phyloP scores from a whole-genome alignment of 179 eudicot species.

The Dionaea muscipula region DNA sequence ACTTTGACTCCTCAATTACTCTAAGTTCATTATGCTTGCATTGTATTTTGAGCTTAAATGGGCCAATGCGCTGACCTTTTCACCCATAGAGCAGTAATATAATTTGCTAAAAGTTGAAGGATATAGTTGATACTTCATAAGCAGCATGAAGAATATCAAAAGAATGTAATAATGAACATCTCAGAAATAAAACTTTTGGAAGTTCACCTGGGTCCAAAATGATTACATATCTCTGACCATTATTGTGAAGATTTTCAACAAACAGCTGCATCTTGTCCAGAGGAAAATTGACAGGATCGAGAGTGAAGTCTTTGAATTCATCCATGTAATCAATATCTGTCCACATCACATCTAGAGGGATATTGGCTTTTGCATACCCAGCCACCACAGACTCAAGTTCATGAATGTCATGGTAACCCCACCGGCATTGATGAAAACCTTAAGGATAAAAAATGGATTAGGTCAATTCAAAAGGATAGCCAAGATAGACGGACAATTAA shows the following conservation, averaged over 20 bases:
- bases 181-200: background rate
- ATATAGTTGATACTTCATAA: too few species aligned
- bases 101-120: too few species aligned
- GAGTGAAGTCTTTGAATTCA: constrained; percentile 49
- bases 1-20: too few species aligned
- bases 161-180: background rate
- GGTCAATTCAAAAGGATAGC: background rate
- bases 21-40: too few species aligned
- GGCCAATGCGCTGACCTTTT: too few species aligned
- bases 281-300: constrained; percentile 47
- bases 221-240: constrained; percentile 46
- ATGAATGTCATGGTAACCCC: constrained; percentile 34
- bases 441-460: background rate
- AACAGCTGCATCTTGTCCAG: constrained; percentile 30
- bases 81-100: too few species aligned
- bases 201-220: constrained; percentile 57
- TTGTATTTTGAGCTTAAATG: too few species aligned
- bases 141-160: background rate
- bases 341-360: constrained; percentile 66
- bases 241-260: constrained; percentile 29
- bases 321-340: constrained; percentile 68
- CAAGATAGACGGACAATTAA: too few species aligned
- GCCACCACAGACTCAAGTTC: constrained; percentile 38
- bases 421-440: constrained; percentile 70
- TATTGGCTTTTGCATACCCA: constrained; percentile 30